Conservation (phyloP, 1,139 yeast species). For the Yamadazyma songkhlaensis region DNA sequence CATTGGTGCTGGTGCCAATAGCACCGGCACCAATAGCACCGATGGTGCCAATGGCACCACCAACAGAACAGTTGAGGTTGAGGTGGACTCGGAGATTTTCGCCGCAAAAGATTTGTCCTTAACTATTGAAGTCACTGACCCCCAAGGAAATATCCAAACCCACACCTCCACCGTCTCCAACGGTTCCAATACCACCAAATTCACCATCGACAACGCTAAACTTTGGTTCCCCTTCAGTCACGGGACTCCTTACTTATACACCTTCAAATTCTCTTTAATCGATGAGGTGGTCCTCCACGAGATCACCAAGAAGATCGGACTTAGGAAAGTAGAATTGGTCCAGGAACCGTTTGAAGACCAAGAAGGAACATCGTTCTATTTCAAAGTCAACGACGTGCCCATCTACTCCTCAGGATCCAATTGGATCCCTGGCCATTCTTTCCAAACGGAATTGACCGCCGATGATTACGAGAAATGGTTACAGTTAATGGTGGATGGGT, state of each 20-base stretch:
- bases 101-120: slow-evolving; percentile 8
- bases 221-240: slow-evolving; percentile 42
- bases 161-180: background rate
- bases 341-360: slow-evolving; percentile 27
- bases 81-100: slow-evolving; percentile 6
- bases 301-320: slow-evolving; percentile 22
- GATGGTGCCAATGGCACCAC: too few relatives aligned
- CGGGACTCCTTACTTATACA: slow-evolving; percentile 35
- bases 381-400: slow-evolving; percentile 35
- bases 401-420: slow-evolving; percentile 38
- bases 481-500: slow-evolving; percentile 28
- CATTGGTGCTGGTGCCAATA: slow-evolving; percentile 15
- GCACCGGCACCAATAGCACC: too few relatives aligned
- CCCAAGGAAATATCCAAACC: slow-evolving; percentile 1
- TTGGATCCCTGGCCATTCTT: slow-evolving; percentile 49
- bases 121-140: slow-evolving; percentile 5
- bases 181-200: slow-evolving; percentile 2
- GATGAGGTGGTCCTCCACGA: slow-evolving; percentile 7
- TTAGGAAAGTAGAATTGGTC: slow-evolving; percentile 35
- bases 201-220: slow-evolving; percentile 18
- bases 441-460: slow-evolving; percentile 25
- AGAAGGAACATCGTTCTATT: slow-evolving; percentile 37
- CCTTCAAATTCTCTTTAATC: slow-evolving; percentile 14
- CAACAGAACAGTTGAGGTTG: slow-evolving; percentile 5
- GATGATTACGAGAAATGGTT: slow-evolving; percentile 35